Evolutionary conservation across 352 stramenopile genomes (phyloP), one percentile per base, ranked within the genome.

Genomic region (Pythium brachiatum): DNA sequence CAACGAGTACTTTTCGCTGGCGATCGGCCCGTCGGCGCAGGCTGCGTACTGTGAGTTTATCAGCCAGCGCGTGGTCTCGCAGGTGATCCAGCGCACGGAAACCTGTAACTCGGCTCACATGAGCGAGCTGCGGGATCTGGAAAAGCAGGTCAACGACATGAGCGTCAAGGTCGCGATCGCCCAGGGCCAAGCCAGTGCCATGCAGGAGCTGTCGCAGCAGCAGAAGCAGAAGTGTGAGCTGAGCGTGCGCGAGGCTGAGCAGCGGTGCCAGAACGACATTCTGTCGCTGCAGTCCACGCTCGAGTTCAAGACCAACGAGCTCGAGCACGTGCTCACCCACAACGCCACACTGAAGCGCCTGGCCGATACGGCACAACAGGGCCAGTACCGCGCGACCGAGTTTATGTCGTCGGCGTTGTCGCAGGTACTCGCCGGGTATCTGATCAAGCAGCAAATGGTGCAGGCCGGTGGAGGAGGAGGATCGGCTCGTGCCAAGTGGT

Each of bases 261-360:
- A 89, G 63, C 84, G 86, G 6, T 90, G 79, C 57, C 73, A 80
- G 16, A 78, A 74, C 23, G 83, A 95, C 62, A 73, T 94, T 38
- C 59, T 79, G 8, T 70, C 72, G 32, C 68, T 95, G 65, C 79
- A 75, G 15, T 81, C 84, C 26, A 86, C 80, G 31, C 62, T 95
- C 27, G 85, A 95, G 43, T 94, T 91, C 66, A 94, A 95, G 70
- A 94, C 83, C 16, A 89, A 92, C 62, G 85, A 95, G 65, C 68
- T 95, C 18, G 86, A 95, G 61, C 83, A 95, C 73, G 86, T 95
- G 61, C 59, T 94, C 47, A 92, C 90, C 66, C 84, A 95, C 69
- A 95, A 95, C 32, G 83, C 84, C 26, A 95, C 86, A n/a, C 75
- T 95, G 70, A 92, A 92, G 69, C 80, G 83, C 0, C 74, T 95